Conservation (phyloP, 768 basidiomycete species). For the Pisolithus microcarpus region DNA sequence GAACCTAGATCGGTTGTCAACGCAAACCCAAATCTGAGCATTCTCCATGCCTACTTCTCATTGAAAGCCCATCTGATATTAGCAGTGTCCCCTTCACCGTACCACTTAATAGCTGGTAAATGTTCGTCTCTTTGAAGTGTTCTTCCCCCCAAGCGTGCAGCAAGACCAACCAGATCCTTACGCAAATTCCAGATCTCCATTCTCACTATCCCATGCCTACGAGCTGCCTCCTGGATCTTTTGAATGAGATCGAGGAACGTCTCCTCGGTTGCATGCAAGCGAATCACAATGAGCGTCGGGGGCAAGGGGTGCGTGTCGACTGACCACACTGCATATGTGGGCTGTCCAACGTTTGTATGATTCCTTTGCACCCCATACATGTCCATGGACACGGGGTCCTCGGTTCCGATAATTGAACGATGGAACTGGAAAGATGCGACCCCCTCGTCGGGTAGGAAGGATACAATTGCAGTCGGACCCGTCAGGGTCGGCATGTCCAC, state of each 20-base stretch:
- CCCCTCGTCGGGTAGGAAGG: conserved; percentile 40
- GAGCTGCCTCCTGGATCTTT: conserved; percentile 30
- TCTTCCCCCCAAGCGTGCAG: conserved; percentile 24
- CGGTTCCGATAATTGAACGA: conserved; percentile 21
- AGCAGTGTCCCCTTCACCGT: conserved; percentile 30
- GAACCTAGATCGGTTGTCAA: conserved; percentile 24
- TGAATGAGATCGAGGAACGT: conserved; percentile 31
- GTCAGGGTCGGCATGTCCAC: conserved; percentile 3
- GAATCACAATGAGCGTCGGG: conserved; percentile 38
- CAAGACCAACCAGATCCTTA: conserved; percentile 22
- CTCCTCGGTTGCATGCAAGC: conserved; percentile 27
- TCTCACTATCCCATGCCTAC: conserved; percentile 25
- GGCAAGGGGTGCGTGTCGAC: conserved; percentile 28
- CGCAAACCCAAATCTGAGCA: not conserved
- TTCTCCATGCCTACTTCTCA: conserved; percentile 32
- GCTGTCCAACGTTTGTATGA: not conserved
- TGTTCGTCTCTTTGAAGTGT: conserved; percentile 31
- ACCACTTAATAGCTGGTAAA: conserved; percentile 44
- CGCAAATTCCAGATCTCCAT: conserved; percentile 47
- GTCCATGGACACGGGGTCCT: conserved; percentile 9
- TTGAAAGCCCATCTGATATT: conserved; percentile 42
- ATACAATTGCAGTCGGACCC: conserved; percentile 15
- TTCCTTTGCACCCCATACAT: conserved; percentile 16
- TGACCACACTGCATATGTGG: conserved; percentile 38
- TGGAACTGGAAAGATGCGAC: conserved; percentile 40